These are phyloP conservation scores for Gossypium laxum DNA, from an alignment of 441 rosid genomes.

Conservation along the genomic window DNA sequence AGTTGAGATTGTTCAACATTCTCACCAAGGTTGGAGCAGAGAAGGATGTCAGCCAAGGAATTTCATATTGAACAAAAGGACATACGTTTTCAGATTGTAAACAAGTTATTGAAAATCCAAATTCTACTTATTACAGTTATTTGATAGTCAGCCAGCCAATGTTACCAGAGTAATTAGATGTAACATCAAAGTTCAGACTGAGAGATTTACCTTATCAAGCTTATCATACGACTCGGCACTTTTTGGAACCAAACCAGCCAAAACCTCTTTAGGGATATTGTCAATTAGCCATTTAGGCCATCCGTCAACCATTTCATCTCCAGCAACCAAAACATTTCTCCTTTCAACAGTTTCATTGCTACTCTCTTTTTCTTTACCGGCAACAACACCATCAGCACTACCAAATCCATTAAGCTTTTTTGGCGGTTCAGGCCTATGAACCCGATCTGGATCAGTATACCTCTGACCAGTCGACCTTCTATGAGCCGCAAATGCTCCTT, in stretches of 20 bases:
- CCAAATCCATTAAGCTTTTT: constrained; percentile 13
- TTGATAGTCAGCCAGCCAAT: background rate
- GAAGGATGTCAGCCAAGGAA: background rate
- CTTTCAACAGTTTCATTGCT: constrained; percentile 13
- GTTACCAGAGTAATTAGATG: background rate
- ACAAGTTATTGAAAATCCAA: background rate
- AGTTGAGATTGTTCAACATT: background rate
- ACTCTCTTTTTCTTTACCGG: constrained; percentile 8
- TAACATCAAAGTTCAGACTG: background rate
- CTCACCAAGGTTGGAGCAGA: background rate
- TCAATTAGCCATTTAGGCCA: constrained; percentile 60
- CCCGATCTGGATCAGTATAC: constrained; percentile 13
- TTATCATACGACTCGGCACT: constrained; percentile 52
- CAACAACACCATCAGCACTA: constrained; percentile 7
- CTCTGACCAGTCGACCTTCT: constrained; percentile 38
- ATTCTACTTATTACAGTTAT: background rate
- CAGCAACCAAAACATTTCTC: constrained; percentile 2
- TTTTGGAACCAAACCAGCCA: constrained; percentile 45
- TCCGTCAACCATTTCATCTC: constrained; percentile 31
- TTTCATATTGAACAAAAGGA: background rate
- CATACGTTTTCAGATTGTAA: background rate
- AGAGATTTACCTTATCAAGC: constrained; percentile 38
- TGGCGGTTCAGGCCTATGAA: constrained; percentile 11
- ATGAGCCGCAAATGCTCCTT: constrained; percentile 9
- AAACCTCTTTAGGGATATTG: constrained; percentile 40